Percentiles rank a stretch among this genome's conserved stretches.
These are phyloP conservation scores for Podospora sp. DNA, from an alignment of 495 filamentous ascomycete species.

Conservation along the genomic window DNA sequence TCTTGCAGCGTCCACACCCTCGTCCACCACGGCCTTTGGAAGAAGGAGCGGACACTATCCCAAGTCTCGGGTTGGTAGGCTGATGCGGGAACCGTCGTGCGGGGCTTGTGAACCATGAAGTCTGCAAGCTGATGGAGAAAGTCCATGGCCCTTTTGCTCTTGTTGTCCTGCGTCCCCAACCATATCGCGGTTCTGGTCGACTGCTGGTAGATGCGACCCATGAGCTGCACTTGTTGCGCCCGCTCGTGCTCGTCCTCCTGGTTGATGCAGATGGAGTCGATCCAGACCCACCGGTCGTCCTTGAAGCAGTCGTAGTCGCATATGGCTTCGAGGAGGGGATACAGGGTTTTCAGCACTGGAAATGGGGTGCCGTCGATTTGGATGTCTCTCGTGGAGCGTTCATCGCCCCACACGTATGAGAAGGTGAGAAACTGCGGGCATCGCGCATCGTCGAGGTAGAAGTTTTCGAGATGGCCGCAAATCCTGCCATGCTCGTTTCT, in stretches of 20 bases:
- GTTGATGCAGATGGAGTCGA: slow-evolving; percentile 42
- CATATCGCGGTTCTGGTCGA: slow-evolving; percentile 27
- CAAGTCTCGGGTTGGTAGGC: slow-evolving; percentile 21
- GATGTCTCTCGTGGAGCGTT: slow-evolving; percentile 6
- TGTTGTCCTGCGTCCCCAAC: slow-evolving; percentile 21
- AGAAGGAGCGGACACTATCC: slow-evolving; percentile 19
- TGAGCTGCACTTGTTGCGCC: slow-evolving; percentile 28
- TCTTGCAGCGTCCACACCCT: slow-evolving; percentile 19
- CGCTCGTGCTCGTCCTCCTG: slow-evolving; percentile 34
- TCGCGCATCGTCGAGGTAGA: slow-evolving; percentile 16
- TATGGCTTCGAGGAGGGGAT: slow-evolving; percentile 22
- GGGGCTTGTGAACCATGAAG: not conserved
- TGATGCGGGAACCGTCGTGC: slow-evolving; percentile 4
- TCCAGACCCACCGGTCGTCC: slow-evolving; percentile 30
- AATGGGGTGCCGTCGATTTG: slow-evolving; percentile 19
- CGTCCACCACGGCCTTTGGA: slow-evolving; percentile 14
- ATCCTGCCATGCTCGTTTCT: slow-evolving; percentile 5
- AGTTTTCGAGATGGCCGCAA: slow-evolving; percentile 19
- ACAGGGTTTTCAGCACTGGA: slow-evolving; percentile 21
- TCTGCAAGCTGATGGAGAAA: slow-evolving; percentile 24
- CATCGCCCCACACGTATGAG: slow-evolving; percentile 26
- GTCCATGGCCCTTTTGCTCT: slow-evolving; percentile 17
- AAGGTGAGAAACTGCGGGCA: slow-evolving; percentile 23
- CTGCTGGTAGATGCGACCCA: slow-evolving; percentile 22
- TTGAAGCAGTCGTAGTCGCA: not conserved